Evolutionary conservation across 768 basidiomycete genomes (phyloP), one percentile per base, ranked within the genome.

Genomic region (Lactarius psammicola): DNA sequence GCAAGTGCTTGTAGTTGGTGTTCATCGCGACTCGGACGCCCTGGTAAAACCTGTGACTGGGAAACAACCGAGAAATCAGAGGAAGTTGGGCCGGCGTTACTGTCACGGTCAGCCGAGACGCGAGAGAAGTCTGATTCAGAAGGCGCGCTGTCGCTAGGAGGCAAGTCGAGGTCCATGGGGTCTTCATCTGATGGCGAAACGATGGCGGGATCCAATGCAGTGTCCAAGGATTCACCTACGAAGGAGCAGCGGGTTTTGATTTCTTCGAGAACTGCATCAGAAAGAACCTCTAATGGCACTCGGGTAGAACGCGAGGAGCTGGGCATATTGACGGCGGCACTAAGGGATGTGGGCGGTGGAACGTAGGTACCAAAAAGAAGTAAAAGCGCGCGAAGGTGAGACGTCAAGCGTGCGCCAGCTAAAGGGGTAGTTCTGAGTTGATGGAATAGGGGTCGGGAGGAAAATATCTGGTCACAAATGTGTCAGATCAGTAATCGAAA

Each of bases 191-290:
- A 5, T 30, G 64, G 59, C 23, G 67, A 62, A 36, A 63, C 31
- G 44, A 59, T 38, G 33, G 74, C 72, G 15, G 64, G 59, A 56
- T 68, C 67, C 23, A 72, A 64, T 8, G 74, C 71, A 10, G 73
- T 67, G 56, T 83, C 84, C 44, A 92, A 78, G 1, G 80, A 74
- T 4, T 83, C 80, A 31, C 91, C 88, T 30, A 98, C 95, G 70
- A 97, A 95, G 74, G 92, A 95, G 63, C 87, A 89, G 3, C 94
- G 86, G 2, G 89, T 90, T 76, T 97, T 92, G 66, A 98, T 87
- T 69, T 95, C 89, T 75, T 98, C 94, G 18, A 97, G 76, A n/a
- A 95, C 79, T 2, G 80, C 76, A 61, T 93, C 90, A 1, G 90
- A 89, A 42, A 98, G 80, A 33, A 96, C 79, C 70, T 90, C 90